Conservation (phyloP, 768 basidiomycete species). For the Antrodiella citrinella region DNA sequence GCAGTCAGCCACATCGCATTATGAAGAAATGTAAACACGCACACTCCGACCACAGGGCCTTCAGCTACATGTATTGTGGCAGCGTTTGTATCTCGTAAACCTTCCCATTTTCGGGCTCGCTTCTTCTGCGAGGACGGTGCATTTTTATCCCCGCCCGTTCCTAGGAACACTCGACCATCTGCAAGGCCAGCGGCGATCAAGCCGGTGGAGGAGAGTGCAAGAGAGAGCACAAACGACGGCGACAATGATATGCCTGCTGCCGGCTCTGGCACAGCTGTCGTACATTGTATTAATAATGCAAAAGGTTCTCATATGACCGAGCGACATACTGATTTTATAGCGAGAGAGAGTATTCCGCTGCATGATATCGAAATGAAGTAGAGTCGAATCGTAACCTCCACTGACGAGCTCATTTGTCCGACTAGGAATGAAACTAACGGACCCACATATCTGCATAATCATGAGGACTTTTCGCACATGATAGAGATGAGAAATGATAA, state of each 20-base stretch:
- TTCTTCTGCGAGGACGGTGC: conserved; percentile 29
- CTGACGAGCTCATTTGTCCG: conserved; percentile 67
- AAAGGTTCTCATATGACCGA: neutral
- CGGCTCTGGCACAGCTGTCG: conserved; percentile 31
- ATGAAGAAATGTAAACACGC: conserved; percentile 17
- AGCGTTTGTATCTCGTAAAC: conserved; percentile 42
- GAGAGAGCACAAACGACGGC: conserved; percentile 66
- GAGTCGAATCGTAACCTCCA: conserved; percentile 63
- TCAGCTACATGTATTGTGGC: conserved; percentile 47
- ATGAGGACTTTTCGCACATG: neutral
- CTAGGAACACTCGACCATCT: conserved; percentile 66
- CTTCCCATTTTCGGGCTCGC: conserved; percentile 64
- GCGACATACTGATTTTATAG: conserved; percentile 46
- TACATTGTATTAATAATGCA: conserved; percentile 5
- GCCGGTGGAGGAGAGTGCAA: conserved; percentile 50
- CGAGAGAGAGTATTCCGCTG: conserved; percentile 51
- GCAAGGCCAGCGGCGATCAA: conserved; percentile 65
- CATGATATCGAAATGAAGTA: conserved; percentile 61
- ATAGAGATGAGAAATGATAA: neutral
- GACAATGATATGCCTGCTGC: conserved; percentile 50
- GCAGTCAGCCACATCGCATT: conserved; percentile 5
- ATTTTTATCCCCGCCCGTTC: conserved; percentile 56
- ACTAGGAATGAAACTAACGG: conserved; percentile 63
- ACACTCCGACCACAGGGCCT: conserved; percentile 72
- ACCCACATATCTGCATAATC: conserved; percentile 56